Base-by-base conservation (phyloP, 768 basidiomycete species). In the Dictyophora rubrovolvata region DNA sequence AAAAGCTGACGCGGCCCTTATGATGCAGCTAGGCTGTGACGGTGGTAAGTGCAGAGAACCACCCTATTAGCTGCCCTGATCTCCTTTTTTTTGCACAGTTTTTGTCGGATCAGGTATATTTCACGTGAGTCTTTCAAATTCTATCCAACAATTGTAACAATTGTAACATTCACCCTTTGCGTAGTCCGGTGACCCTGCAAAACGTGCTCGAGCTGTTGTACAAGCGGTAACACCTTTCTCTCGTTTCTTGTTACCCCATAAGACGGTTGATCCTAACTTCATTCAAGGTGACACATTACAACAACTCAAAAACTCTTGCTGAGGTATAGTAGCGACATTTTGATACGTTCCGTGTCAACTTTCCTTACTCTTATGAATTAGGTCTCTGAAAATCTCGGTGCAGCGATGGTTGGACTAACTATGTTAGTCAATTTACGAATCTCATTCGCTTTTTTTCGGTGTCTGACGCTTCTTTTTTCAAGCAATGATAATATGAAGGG, bases 61-160 rank as follows among this genome's bases (percentile, higher is more conserved):
- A 21, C 48, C 34, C 20, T 35, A 52, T 50, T 54, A 12, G 51
- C 23, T 20, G 16, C 34, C 16, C 12, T 55, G 47, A 37, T 20
- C 18, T 16, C n/a, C n/a, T n/a, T 42, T 42, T n/a, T 5, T 42
- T n/a, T 9, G 14, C 12, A 42, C 68, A 89, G 95, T 99, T 34
- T 99, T 99, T 65, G 95, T 99, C 61, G 95, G 95, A 42, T 96
- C 93, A 18, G 95, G 95, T 52, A 94, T 98, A 68, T 97, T 96
- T 84, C 84, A 89, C 71, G 92, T 87, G 64, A 52, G 85, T 76
- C 37, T n/a, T 35, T 54, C 14, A 51, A 34, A 52, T 48, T 57
- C 54, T 60, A 49, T 58, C 14, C 22, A 53, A 14, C 28, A 22
- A 14, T 33, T n/a, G n/a, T n/a, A n/a, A n/a, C 23, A 50, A 54